A percentile compares a stretch with the other conserved stretches of the same genome.
phyloP scores from a whole-genome alignment of 495 filamentous ascomycete genomes.

The Friedmanniomyces simplex region DNA sequence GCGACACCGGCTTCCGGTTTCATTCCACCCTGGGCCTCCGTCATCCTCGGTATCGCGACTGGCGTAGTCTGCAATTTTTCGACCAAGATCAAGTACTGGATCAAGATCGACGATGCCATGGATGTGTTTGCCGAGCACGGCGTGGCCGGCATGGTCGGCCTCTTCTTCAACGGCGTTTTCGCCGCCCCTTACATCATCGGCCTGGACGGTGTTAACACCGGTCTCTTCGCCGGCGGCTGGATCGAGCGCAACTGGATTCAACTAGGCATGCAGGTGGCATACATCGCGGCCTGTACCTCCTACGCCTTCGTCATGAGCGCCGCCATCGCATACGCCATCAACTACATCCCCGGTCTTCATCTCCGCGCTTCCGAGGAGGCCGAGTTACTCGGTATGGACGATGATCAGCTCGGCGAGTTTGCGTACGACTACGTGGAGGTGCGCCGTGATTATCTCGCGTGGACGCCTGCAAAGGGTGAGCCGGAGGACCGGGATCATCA shows the following conservation, averaged over 20 bases:
- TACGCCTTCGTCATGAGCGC: slow-evolving; percentile 82
- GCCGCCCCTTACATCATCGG: slow-evolving; percentile 82
- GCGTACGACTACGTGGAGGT: slow-evolving; percentile 99
- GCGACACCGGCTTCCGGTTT: slow-evolving; percentile 33
- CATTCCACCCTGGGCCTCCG: slow-evolving; percentile 81
- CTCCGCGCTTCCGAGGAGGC: slow-evolving; percentile 90
- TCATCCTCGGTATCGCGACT: slow-evolving; percentile 74
- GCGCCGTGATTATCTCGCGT: slow-evolving; percentile 90
- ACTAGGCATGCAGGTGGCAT: slow-evolving; percentile 86
- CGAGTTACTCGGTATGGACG: slow-evolving; percentile 97
- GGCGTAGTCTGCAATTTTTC: slow-evolving; percentile 85
- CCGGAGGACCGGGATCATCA: slow-evolving; percentile 50
- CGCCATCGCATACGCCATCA: slow-evolving; percentile 72
- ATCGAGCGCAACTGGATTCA: slow-evolving; percentile 81
- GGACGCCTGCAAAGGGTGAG: slow-evolving; percentile 75
- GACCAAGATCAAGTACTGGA: slow-evolving; percentile 95
- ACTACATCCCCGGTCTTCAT: slow-evolving; percentile 78
- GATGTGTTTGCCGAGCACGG: slow-evolving; percentile 98
- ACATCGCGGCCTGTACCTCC: slow-evolving; percentile 60
- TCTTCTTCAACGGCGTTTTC: slow-evolving; percentile 89
- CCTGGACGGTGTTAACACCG: slow-evolving; percentile 85
- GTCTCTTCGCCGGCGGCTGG: slow-evolving; percentile 62
- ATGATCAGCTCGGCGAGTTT: slow-evolving; percentile 97
- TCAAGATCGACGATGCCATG: slow-evolving; percentile 91
- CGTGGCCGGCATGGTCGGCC: slow-evolving; percentile 83